phyloP scores from a whole-genome alignment of 2,329 filamentous ascomycete species.

The Helotiales sp. region DNA sequence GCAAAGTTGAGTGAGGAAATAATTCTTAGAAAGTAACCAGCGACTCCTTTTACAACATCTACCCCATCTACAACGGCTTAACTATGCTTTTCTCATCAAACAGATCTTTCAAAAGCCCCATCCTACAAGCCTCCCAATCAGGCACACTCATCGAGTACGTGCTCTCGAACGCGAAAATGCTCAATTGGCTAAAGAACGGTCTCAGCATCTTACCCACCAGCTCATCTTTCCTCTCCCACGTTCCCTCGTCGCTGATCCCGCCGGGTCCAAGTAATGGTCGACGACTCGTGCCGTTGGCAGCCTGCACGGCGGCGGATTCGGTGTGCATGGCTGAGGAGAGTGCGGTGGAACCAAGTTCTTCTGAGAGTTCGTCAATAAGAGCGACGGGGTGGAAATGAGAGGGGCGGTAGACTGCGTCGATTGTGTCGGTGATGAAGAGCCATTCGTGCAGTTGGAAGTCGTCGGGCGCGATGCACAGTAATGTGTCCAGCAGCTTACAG shows the following conservation, averaged over 20 bases:
- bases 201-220: conserved; percentile 78
- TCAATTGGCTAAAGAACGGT: conserved; percentile 90
- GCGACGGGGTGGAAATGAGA: conserved; percentile 71
- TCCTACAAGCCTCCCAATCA: conserved; percentile 68
- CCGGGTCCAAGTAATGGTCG: conserved; percentile 47
- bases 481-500: conserved; percentile 87
- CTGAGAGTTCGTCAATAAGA: conserved; percentile 83
- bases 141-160: conserved; percentile 82
- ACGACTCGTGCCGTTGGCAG: conserved; percentile 39
- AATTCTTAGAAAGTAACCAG: not conserved
- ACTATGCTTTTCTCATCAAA: conserved; percentile 79
- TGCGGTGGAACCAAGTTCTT: conserved; percentile 60
- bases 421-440: conserved; percentile 96
- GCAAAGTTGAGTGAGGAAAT: not conserved
- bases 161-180: conserved; percentile 91
- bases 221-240: conserved; percentile 66
- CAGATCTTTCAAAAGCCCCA: conserved; percentile 71
- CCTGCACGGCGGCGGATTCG: conserved; percentile 34
- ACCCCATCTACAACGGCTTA: conserved; percentile 50
- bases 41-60: not conserved
- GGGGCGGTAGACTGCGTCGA: conserved; percentile 90
- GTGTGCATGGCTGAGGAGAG: conserved; percentile 32
- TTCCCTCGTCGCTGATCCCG: conserved; percentile 59
- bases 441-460: conserved; percentile 99
- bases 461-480: conserved; percentile 87